These are phyloP conservation scores for Ophiostoma piceae DNA, from an alignment of 2,329 filamentous ascomycete genomes.

Conservation along the genomic window DNA sequence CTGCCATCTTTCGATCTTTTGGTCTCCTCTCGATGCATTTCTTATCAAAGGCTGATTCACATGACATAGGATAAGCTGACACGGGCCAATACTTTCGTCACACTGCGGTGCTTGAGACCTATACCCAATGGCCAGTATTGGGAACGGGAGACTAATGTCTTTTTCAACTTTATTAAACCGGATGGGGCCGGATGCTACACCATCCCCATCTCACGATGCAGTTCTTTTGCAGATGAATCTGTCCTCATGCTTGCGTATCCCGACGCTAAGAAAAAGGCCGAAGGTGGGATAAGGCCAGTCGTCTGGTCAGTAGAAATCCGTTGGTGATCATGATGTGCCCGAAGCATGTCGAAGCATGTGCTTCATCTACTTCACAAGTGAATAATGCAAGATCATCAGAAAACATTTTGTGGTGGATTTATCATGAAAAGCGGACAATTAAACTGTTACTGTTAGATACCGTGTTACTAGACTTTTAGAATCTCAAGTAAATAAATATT, in stretches of 20 bases:
- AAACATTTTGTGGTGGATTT: no score
- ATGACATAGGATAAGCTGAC: not conserved
- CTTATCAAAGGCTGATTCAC: not conserved
- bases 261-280: not conserved
- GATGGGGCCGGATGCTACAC: slow-evolving; percentile 2
- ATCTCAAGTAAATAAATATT: no score
- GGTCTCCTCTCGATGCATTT: not conserved
- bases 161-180: not conserved
- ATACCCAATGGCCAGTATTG: not conserved
- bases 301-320: not conserved
- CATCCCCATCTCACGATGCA: not conserved
- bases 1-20: not conserved
- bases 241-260: not conserved
- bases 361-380: not conserved
- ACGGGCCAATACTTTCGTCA: not conserved
- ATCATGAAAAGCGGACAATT: no score
- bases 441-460: no score
- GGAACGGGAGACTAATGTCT: not conserved
- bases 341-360: not conserved
- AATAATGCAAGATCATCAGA: no score
- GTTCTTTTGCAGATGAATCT: not conserved
- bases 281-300: not conserved
- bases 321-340: not conserved
- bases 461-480: no score
- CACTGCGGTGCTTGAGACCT: not conserved